These are phyloP conservation scores for Crithidia fasciculata DNA, from an alignment of 208 protist genomes.

Conservation along the genomic window DNA sequence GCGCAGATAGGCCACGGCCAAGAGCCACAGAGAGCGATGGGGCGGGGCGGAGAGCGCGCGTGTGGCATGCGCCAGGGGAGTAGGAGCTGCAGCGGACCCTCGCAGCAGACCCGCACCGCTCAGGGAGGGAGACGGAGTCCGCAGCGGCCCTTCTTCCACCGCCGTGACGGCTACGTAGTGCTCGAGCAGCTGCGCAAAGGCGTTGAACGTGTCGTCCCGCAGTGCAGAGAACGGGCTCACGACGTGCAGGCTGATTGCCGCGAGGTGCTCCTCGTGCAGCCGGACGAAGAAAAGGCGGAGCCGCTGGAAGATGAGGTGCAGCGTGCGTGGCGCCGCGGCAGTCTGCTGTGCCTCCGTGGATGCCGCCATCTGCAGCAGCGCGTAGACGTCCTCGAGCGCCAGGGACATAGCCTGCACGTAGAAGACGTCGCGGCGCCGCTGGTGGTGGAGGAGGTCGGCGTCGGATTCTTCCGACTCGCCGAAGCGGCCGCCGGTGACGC, in stretches of 20 bases:
- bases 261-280: slow-evolving; percentile 37
- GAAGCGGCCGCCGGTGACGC: slow-evolving; percentile 16
- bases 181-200: slow-evolving; percentile 37
- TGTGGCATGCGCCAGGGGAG: background rate
- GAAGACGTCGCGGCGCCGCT: slow-evolving; percentile 15
- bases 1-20: slow-evolving; percentile 50
- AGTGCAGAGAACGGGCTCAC: slow-evolving; percentile 27
- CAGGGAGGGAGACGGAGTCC: background rate
- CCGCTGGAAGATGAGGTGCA: slow-evolving; percentile 24
- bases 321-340: background rate
- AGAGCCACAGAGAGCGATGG: slow-evolving; percentile 52
- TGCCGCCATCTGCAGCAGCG: slow-evolving; percentile 25
- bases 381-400: slow-evolving; percentile 38
- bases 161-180: slow-evolving; percentile 25
- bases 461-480: slow-evolving; percentile 23
- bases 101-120: background rate
- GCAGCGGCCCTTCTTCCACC: background rate
- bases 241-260: slow-evolving; percentile 19
- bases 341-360: background rate
- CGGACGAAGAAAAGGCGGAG: slow-evolving; percentile 24
- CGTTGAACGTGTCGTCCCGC: slow-evolving; percentile 37
- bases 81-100: background rate
- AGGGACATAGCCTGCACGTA: slow-evolving; percentile 38
- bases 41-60: background rate
- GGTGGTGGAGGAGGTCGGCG: slow-evolving; percentile 11